Conservation (phyloP, 164 flowering plant genomes). For the Berberis thunbergii region DNA sequence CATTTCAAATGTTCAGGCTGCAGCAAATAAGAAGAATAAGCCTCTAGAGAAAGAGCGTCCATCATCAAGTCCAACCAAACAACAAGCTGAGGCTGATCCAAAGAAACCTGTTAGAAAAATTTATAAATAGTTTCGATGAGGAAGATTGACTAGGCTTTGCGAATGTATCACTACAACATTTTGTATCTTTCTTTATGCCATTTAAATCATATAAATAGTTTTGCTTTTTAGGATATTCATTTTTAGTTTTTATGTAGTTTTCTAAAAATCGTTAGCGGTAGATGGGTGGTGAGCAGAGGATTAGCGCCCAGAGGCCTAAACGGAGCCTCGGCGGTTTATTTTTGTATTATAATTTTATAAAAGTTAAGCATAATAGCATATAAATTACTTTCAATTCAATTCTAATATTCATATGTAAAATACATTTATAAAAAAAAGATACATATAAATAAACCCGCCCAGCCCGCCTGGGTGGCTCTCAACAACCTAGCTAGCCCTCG, state of each 20-base stretch:
- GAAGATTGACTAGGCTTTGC: constrained; percentile 15
- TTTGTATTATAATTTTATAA: no score
- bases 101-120: constrained; percentile 47
- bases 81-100: constrained; percentile 13
- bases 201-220: background rate
- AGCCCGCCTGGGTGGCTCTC: no score
- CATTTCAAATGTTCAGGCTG: constrained; percentile 10
- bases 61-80: constrained; percentile 3
- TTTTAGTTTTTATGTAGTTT: background rate
- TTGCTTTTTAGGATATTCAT: background rate
- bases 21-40: constrained; percentile 9
- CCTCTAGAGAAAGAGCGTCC: constrained; percentile 8
- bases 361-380: no score
- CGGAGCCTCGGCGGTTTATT: no score
- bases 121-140: constrained; percentile 65
- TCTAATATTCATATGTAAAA: no score
- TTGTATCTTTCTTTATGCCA: background rate
- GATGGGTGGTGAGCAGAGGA: no score
- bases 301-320: no score
- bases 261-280: no score
- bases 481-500: no score
- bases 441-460: no score
- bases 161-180: constrained; percentile 5
- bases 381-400: no score
- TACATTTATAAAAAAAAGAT: no score